Conservation (phyloP, 345 rosid genomes). For the Melaleuca quinquenervia region DNA sequence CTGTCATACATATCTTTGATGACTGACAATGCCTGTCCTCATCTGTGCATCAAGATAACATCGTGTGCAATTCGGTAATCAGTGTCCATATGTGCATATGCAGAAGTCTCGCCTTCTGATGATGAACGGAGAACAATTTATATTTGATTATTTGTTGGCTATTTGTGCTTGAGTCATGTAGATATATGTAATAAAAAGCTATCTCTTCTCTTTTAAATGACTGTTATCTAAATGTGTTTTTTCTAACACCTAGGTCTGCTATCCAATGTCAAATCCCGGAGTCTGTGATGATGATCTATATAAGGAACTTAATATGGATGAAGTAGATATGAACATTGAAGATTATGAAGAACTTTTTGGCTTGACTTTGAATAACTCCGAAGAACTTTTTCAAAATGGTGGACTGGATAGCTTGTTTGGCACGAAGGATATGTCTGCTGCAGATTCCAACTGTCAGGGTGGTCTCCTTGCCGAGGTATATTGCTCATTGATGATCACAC, state of each 20-base stretch:
- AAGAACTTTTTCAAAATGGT: constrained; percentile 71
- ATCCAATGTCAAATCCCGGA: constrained; percentile 18
- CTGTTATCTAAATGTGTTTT: not conserved
- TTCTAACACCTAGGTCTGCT: not conserved
- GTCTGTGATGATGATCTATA: constrained; percentile 39
- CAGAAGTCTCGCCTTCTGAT: not conserved
- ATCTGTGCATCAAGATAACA: not conserved
- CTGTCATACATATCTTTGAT: not conserved
- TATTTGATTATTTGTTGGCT: not conserved
- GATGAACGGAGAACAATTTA: not conserved
- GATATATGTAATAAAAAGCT: not conserved
- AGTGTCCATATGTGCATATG: not conserved
- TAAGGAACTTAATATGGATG: constrained; percentile 65
- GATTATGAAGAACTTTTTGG: constrained; percentile 97
- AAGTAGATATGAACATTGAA: constrained; percentile 74
- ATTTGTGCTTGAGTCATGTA: not conserved
- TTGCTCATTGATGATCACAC: not conserved
- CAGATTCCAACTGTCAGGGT: constrained; percentile 45
- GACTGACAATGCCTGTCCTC: not conserved
- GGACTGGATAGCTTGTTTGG: constrained; percentile 85
- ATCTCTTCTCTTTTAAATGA: not conserved
- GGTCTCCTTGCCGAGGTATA: constrained; percentile 55
- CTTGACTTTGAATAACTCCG: constrained; percentile 59
- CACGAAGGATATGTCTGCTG: constrained; percentile 38
- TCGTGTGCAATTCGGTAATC: not conserved